phyloP scores from a whole-genome alignment of 768 basidiomycete genomes.

The Tephrocybe sp. region DNA sequence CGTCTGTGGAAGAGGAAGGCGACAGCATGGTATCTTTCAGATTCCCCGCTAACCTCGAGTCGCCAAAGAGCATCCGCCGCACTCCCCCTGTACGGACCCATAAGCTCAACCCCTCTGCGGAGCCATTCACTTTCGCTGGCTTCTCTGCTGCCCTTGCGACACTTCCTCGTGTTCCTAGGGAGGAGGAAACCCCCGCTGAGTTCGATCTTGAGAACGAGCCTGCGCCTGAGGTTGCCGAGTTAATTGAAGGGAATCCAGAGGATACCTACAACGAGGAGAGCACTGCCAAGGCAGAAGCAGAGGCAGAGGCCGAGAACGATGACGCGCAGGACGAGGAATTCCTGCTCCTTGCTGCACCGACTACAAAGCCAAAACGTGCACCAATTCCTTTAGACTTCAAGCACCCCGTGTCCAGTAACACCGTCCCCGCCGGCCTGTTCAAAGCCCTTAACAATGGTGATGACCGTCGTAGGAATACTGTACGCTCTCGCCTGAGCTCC shows the following conservation, averaged over 20 bases:
- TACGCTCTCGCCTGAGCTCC: conserved; percentile 77
- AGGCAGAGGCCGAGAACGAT: conserved; percentile 19
- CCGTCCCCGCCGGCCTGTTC: conserved; percentile 84
- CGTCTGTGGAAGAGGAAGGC: conserved; percentile 48
- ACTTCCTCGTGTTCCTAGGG: conserved; percentile 28
- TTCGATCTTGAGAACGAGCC: not conserved
- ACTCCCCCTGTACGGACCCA: conserved; percentile 22
- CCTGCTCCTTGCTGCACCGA: conserved; percentile 23
- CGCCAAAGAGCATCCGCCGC: conserved; percentile 49
- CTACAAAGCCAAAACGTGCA: conserved; percentile 52
- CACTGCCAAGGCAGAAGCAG: conserved; percentile 35
- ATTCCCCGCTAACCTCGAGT: conserved; percentile 60
- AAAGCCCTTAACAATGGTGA: conserved; percentile 71
- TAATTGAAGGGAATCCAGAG: conserved; percentile 16
- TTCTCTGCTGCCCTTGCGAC: conserved; percentile 46
- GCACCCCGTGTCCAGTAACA: conserved; percentile 56
- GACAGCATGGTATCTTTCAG: conserved; percentile 75
- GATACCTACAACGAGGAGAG: conserved; percentile 32
- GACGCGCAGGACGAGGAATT: conserved; percentile 24
- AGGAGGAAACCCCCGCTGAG: conserved; percentile 13
- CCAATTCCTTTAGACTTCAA: conserved; percentile 80
- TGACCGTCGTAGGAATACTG: conserved; percentile 65
- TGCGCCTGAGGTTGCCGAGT: conserved; percentile 1
- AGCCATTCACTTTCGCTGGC: conserved; percentile 71
- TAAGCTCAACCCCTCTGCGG: conserved; percentile 44